Evolutionary conservation across 192 early-diverging fungal species (phyloP).

Genomic region (Entomortierella parvispora): DNA sequence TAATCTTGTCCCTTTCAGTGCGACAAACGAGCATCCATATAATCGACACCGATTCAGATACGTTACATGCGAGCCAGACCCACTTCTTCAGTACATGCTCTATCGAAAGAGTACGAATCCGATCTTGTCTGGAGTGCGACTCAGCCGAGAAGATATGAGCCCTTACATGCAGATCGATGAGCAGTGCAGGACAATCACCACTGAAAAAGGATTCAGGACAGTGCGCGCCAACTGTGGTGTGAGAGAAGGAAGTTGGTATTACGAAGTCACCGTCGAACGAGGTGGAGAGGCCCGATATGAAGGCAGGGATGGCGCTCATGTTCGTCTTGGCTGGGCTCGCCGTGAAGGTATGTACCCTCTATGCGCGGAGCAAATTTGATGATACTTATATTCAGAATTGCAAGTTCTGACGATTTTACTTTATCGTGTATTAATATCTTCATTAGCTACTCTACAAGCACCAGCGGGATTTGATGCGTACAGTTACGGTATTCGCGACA

Average conservation of each 20-base stretch:
- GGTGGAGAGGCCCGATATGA: constrained; percentile 55
- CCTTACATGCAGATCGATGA: constrained; percentile 65
- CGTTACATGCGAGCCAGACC: constrained; percentile 62
- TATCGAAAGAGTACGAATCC: constrained; percentile 64
- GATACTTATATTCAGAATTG: not conserved
- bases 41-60: constrained; percentile 72
- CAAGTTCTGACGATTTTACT: not conserved
- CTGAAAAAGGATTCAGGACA: constrained; percentile 71
- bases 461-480: constrained; percentile 76
- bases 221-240: constrained; percentile 70
- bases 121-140: constrained; percentile 50
- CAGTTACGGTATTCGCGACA: constrained; percentile 71
- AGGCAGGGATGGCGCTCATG: constrained; percentile 64
- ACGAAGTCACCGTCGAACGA: constrained; percentile 64
- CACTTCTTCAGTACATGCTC: constrained; percentile 53
- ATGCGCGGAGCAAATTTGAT: not conserved
- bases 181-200: constrained; percentile 68
- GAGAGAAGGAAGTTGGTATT: constrained; percentile 70
- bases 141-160: constrained; percentile 68
- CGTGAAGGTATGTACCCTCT: constrained; percentile 60
- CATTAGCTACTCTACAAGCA: constrained; percentile 66
- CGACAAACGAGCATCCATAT: constrained; percentile 63
- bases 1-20: constrained; percentile 42
- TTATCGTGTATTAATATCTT: too few species aligned
- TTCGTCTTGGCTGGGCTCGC: constrained; percentile 70